Conservation (phyloP, 1,284 basidiomycete genomes). For the Cutaneotrichosporon spelunceum region DNA sequence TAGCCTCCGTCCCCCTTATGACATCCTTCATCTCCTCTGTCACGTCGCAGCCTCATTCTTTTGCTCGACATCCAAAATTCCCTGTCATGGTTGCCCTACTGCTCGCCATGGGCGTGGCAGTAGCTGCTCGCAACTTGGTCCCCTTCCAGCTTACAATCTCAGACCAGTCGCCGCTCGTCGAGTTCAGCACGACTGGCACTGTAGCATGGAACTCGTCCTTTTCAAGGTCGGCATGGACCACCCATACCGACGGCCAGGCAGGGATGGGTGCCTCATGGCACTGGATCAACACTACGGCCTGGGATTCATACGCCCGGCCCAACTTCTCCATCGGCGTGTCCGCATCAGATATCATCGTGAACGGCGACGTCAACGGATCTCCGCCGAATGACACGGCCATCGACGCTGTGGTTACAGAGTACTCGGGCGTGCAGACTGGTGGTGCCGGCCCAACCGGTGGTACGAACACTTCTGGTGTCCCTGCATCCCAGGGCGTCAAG, state of each 20-base stretch:
- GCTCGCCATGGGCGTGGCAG: neutral
- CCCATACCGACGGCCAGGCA: neutral
- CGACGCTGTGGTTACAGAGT: neutral
- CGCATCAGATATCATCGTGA: neutral
- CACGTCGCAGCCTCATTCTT: neutral
- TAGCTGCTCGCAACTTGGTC: neutral
- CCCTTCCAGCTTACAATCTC: neutral
- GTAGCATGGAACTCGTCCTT: neutral
- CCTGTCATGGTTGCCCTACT: neutral
- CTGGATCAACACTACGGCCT: conserved; percentile 1
- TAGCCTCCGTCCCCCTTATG: too few relatives aligned
- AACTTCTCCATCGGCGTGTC: neutral
- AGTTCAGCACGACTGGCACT: neutral
- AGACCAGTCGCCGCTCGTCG: neutral
- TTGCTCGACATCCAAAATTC: neutral
- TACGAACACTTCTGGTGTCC: neutral
- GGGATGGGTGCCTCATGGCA: neutral
- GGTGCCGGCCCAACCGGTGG: neutral
- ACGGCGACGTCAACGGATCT: neutral
- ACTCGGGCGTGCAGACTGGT: neutral
- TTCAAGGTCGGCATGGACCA: neutral
- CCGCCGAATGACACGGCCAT: neutral
- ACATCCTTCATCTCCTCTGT: neutral
- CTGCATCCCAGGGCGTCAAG: neutral
- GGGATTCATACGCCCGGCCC: neutral